Evolutionary conservation across 2,329 filamentous ascomycete genomes (phyloP), one percentile per base, ranked within the genome.

Genomic region (Alternaria atra): DNA sequence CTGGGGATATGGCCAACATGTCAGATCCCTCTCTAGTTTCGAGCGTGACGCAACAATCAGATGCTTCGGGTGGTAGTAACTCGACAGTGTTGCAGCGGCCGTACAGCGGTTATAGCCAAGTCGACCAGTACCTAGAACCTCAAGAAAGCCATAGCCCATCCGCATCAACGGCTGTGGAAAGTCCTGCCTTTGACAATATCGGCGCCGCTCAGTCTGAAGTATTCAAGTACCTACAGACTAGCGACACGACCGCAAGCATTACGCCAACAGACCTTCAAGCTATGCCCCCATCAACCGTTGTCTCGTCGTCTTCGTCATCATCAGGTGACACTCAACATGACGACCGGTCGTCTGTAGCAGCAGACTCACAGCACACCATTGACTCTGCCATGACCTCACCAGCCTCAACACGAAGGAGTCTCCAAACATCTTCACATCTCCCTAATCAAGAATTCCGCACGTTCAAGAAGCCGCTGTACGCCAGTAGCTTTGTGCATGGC

Each of bases 31-130:
- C 81, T 5, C 63, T 82, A 32, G 65, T 79, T 42, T 84, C 82
- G 25, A 76, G 73, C 52, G 63, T 80, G 44, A 83, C 81, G 3
- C 76, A 78, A 52, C 71, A 72, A 9, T 82, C 81, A 13, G 76
- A 72, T 52, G 71, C 71, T 15, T 82, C 81, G 1, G 81, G 78
- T 64, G 80, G 76, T n/a, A 84, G 81, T 67, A 80, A 77, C 55
- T 81, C 80, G 1, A 83, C 82, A 4, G 75, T 83, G 12, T 83
- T 80, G 10, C 80, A 82, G 61, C 73, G 73, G 42, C 80, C 79
- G 5, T 81, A 81, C 62, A 72, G 81, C 56, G 72, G 81, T 34
- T 71, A 69, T 46, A 68, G 60, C 20, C 64, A 65, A 43, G 58
- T 64, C 25, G 59, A 60, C 15, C 73, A 73, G 35, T 68, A 66